Evolutionary conservation across 2,329 filamentous ascomycete genomes (phyloP).

Genomic region (Neonectria punicea): DNA sequence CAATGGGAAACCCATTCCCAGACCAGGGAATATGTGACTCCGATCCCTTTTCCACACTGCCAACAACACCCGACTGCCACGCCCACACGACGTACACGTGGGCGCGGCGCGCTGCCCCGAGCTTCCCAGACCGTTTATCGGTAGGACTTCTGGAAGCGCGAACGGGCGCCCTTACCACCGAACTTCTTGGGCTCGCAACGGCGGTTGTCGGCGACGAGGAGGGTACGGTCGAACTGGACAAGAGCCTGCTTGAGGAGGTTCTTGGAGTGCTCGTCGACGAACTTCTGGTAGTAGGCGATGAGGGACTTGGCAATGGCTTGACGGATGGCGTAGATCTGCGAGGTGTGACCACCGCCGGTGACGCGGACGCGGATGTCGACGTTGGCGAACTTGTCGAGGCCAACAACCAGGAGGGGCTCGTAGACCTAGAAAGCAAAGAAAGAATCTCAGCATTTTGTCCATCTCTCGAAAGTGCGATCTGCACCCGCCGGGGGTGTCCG

Average conservation of each 20-base stretch:
- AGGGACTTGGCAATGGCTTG: constrained; percentile 92
- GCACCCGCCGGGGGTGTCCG: neutral
- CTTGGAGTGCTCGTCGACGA: constrained; percentile 99
- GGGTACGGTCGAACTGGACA: constrained; percentile 94
- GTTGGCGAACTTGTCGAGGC: constrained; percentile 95
- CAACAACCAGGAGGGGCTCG: constrained; percentile 97
- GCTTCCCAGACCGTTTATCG: constrained; percentile 72
- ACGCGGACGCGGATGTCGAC: constrained; percentile 99
- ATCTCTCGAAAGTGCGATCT: constrained; percentile 5
- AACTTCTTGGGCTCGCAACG: constrained; percentile 99
- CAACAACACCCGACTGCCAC: constrained; percentile 31
- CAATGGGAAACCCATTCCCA: constrained; percentile 55
- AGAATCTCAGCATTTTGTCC: constrained; percentile 36
- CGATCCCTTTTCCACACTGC: constrained; percentile 49
- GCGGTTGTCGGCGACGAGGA: constrained; percentile 99
- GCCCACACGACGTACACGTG: constrained; percentile 11
- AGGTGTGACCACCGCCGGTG: constrained; percentile 96
- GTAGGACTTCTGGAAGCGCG: constrained; percentile 99
- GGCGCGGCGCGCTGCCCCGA: constrained; percentile 29
- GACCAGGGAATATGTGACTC: constrained; percentile 53
- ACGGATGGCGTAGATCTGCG: constrained; percentile 97
- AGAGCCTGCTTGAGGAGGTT: constrained; percentile 98
- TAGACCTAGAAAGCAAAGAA: constrained; percentile 73
- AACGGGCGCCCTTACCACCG: constrained; percentile 90
- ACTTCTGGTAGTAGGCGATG: constrained; percentile 97